phyloP scores from a whole-genome alignment of 2,329 filamentous ascomycete genomes.

The Verticillium isaacii region DNA sequence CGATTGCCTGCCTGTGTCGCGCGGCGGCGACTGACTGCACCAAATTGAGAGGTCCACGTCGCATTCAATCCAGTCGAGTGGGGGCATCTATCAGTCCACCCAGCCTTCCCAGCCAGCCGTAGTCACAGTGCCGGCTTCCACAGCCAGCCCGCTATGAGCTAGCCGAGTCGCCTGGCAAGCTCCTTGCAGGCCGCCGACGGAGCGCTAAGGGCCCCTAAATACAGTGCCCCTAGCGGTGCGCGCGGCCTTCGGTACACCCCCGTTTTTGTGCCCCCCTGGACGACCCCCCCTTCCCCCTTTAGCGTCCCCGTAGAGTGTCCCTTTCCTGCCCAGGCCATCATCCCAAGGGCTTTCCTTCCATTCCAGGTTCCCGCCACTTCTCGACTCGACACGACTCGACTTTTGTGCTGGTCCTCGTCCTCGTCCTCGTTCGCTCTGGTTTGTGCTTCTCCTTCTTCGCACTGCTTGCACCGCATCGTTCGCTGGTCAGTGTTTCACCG shows the following conservation, averaged over 20 bases:
- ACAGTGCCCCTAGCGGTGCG: neutral
- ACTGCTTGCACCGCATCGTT: neutral
- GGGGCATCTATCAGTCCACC: neutral
- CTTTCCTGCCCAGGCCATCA: neutral
- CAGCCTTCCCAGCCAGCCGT: neutral
- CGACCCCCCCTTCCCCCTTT: neutral
- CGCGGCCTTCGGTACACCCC: neutral
- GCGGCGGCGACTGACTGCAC: neutral
- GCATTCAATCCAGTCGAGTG: neutral
- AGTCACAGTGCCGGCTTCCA: neutral
- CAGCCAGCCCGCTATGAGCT: neutral
- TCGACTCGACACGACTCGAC: neutral
- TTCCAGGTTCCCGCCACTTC: neutral
- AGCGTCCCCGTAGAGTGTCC: neutral
- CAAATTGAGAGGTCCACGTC: neutral
- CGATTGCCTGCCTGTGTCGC: conserved; percentile 5
- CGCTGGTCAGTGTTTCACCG: neutral
- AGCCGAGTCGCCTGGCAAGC: neutral
- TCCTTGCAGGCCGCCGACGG: neutral
- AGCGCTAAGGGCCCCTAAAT: neutral
- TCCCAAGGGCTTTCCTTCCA: neutral
- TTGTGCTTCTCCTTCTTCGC: neutral
- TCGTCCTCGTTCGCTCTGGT: neutral
- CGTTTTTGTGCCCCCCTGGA: neutral
- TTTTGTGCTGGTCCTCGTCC: neutral